Evolutionary conservation across 225 moss, liverwort and hornwort genomes (phyloP).

Genomic region (Physcomitrium patens): DNA sequence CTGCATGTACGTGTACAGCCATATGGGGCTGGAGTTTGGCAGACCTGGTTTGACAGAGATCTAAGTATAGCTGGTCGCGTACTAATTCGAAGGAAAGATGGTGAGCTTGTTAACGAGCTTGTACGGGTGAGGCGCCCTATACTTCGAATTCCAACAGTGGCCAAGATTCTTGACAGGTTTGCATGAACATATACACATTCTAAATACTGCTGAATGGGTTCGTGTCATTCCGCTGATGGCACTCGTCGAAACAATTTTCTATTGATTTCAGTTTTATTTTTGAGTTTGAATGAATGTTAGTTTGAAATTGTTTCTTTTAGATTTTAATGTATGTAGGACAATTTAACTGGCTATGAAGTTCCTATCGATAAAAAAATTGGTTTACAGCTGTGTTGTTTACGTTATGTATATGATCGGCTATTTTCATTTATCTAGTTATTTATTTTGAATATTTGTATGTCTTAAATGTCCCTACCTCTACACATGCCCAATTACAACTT

Average conservation of each 20-base stretch:
- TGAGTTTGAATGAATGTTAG: background rate
- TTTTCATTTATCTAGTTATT: background rate
- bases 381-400: slow-evolving; percentile 6
- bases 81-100: slow-evolving; percentile 66
- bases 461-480: slow-evolving; percentile 13
- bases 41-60: slow-evolving; percentile 90
- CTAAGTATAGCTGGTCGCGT: slow-evolving; percentile 84
- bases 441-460: background rate
- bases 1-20: slow-evolving; percentile 78
- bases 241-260: background rate
- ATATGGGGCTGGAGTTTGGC: slow-evolving; percentile 83
- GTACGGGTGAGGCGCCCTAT: slow-evolving; percentile 82
- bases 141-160: slow-evolving; percentile 79
- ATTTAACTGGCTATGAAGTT: slow-evolving; percentile 16
- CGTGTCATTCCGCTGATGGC: background rate
- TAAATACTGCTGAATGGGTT: slow-evolving; percentile 3
- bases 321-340: background rate
- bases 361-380: background rate
- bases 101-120: slow-evolving; percentile 73
- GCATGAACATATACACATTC: slow-evolving; percentile 30
- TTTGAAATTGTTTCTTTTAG: background rate
- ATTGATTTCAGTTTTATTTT: background rate
- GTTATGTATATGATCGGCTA: background rate
- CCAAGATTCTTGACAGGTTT: slow-evolving; percentile 76
- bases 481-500: slow-evolving; percentile 26